Evolutionary conservation across 192 early-diverging fungal species (phyloP).

Genomic region (Coemansia sp.): DNA sequence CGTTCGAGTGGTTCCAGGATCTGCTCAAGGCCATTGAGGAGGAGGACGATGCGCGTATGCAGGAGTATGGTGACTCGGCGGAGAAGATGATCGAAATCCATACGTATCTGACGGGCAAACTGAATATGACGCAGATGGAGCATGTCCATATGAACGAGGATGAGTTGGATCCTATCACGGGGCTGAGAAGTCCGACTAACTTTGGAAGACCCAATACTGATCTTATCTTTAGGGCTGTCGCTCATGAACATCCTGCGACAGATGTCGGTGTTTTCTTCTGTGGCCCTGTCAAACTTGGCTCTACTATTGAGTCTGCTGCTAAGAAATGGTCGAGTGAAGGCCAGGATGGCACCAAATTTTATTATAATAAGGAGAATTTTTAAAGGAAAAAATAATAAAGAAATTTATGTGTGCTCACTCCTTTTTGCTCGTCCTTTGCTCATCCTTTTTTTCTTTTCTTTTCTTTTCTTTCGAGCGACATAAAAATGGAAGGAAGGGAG

Average conservation of each 20-base stretch:
- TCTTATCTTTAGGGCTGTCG: constrained; percentile 68
- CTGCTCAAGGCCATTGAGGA: constrained; percentile 80
- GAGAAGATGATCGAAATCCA: constrained; percentile 78
- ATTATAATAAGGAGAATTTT: constrained; percentile 73
- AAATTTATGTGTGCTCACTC: too few relatives aligned
- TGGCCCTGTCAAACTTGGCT: constrained; percentile 73
- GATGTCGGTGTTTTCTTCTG: constrained; percentile 91
- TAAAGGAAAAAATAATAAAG: constrained; percentile 1
- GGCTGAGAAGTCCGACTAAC: constrained; percentile 72
- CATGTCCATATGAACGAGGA: constrained; percentile 59
- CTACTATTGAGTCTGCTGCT: constrained; percentile 63
- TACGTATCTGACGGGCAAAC: constrained; percentile 73
- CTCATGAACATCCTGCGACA: constrained; percentile 66
- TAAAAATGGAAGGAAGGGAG: too few relatives aligned
- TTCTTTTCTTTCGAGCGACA: too few relatives aligned
- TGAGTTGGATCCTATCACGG: constrained; percentile 71
- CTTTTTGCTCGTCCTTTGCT: too few relatives aligned
- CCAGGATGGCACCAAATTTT: constrained; percentile 70
- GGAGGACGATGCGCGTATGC: constrained; percentile 62
- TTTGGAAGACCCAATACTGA: constrained; percentile 84
- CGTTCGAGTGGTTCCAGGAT: constrained; percentile 90
- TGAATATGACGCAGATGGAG: constrained; percentile 63
- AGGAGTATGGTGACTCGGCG: constrained; percentile 17
- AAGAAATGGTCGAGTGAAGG: constrained; percentile 67
- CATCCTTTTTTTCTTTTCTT: too few relatives aligned